Percentiles rank a stretch among this genome's conserved stretches.
phyloP scores from a whole-genome alignment of 768 basidiomycete genomes.

The Leucosporidium yakuticum region DNA sequence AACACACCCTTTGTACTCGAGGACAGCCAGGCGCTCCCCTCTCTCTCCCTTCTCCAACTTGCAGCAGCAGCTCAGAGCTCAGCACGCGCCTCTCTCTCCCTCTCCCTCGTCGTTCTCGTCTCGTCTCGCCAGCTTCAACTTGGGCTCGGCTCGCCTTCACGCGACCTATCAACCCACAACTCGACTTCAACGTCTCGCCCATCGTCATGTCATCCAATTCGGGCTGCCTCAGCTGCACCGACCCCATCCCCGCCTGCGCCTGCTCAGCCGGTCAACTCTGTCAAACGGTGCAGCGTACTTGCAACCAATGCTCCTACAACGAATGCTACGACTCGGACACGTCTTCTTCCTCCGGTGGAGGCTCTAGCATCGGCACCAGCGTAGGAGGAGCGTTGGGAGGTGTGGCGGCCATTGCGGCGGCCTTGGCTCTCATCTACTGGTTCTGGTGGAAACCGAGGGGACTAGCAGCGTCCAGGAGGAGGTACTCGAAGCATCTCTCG shows the following conservation, averaged over 20 bases:
- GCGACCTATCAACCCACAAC: too few relatives aligned
- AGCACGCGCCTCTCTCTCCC: neutral
- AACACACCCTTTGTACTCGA: too few relatives aligned
- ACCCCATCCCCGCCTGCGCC: slow-evolving; percentile 27
- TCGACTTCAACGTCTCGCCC: too few relatives aligned
- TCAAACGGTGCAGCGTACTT: slow-evolving; percentile 14
- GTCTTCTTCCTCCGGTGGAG: slow-evolving; percentile 2
- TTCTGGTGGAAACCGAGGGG: slow-evolving; percentile 38
- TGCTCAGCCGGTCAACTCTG: slow-evolving; percentile 29
- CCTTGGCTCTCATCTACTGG: slow-evolving; percentile 32
- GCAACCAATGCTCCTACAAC: slow-evolving; percentile 32
- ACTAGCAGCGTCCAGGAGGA: slow-evolving; percentile 17
- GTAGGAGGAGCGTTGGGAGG: slow-evolving; percentile 37
- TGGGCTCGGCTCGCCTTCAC: neutral
- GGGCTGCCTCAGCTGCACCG: slow-evolving; percentile 9
- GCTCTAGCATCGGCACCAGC: slow-evolving; percentile 17
- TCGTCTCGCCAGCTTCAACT: neutral
- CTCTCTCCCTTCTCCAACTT: too few relatives aligned
- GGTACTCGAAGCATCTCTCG: slow-evolving; percentile 25
- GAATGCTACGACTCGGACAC: slow-evolving; percentile 23
- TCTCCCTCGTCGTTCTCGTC: too few relatives aligned
- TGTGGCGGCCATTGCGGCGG: slow-evolving; percentile 28
- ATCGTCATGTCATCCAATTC: neutral
- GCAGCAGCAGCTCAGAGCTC: too few relatives aligned
- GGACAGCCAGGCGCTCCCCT: too few relatives aligned